A percentile compares a stretch with the other conserved stretches of the same genome.
These are phyloP conservation scores for Metarhizium guizhouense DNA, from an alignment of 2,329 filamentous ascomycete species.

Conservation along the genomic window DNA sequence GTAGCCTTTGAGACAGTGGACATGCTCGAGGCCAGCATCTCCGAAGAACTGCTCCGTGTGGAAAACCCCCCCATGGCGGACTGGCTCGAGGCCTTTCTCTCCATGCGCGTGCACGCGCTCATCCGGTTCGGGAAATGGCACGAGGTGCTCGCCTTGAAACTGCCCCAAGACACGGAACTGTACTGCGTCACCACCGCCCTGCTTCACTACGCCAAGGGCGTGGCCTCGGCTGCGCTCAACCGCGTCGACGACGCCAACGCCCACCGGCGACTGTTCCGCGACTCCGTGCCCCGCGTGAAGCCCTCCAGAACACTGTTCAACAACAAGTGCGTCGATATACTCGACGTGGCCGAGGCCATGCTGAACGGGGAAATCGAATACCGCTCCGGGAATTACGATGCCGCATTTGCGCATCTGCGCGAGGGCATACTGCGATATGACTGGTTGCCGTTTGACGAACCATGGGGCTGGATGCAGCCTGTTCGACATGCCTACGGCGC, in stretches of 20 bases:
- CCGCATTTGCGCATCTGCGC: conserved; percentile 51
- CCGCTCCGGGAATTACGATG: conserved; percentile 46
- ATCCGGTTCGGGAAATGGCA: conserved; percentile 67
- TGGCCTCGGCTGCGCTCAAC: conserved; percentile 54
- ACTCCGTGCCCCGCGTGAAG: conserved; percentile 43
- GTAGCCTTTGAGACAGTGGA: conserved; percentile 52
- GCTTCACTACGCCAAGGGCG: conserved; percentile 56
- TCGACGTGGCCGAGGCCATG: conserved; percentile 57
- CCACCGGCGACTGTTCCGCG: conserved; percentile 40
- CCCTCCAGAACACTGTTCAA: conserved; percentile 43
- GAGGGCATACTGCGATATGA: conserved; percentile 53
- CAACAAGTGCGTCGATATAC: conserved; percentile 42
- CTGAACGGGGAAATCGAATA: conserved; percentile 68
- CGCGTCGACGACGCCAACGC: conserved; percentile 44
- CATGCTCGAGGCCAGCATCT: conserved; percentile 52
- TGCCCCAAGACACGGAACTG: conserved; percentile 50
- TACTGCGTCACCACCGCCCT: conserved; percentile 65
- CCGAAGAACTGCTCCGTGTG: conserved; percentile 54
- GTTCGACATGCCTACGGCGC: conserved; percentile 63
- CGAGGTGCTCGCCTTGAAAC: conserved; percentile 46
- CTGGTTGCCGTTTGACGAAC: conserved; percentile 59
- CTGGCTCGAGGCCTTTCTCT: conserved; percentile 65
- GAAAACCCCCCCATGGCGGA: conserved; percentile 67
- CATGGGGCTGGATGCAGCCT: conserved; percentile 75
- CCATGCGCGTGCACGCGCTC: conserved; percentile 58